A percentile compares a stretch with the other conserved stretches of the same genome.
Conservation (phyloP, 441 rosid species). For the Daphne laureola region DNA sequence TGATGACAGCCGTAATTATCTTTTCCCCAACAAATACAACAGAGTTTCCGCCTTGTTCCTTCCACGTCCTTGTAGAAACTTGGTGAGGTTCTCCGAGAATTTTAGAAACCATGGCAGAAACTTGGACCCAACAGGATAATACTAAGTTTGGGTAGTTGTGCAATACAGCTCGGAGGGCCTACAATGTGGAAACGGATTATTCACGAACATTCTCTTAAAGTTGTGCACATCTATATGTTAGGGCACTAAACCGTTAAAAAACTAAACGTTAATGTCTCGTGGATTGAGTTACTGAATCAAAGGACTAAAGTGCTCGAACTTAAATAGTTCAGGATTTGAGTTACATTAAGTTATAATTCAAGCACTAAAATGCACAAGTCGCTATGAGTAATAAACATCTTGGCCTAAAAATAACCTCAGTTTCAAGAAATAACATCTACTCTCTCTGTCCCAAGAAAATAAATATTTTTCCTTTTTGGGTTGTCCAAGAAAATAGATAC, state of each 20-base stretch:
- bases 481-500: too few species aligned
- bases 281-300: too few species aligned
- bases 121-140: conserved; percentile 53
- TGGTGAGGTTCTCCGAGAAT: conserved; percentile 34
- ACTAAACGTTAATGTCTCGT: too few species aligned
- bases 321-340: too few species aligned
- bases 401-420: background rate
- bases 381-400: too few species aligned
- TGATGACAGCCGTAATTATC: conserved; percentile 60
- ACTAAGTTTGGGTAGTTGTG: conserved; percentile 73
- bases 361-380: too few species aligned
- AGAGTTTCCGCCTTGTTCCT: conserved; percentile 42
- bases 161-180: conserved; percentile 80
- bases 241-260: too few species aligned
- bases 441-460: too few species aligned
- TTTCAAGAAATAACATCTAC: too few species aligned
- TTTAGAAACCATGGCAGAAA: conserved; percentile 43
- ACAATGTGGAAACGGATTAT: conserved; percentile 10
- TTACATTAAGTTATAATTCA: too few species aligned
- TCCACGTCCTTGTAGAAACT: conserved; percentile 39
- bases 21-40: conserved; percentile 59
- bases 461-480: too few species aligned
- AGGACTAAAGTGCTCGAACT: too few species aligned
- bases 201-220: background rate
- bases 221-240: conserved; percentile 7